These are phyloP conservation scores for Polysphondylium violaceum DNA, from an alignment of 78 protist species.

Conservation along the genomic window DNA sequence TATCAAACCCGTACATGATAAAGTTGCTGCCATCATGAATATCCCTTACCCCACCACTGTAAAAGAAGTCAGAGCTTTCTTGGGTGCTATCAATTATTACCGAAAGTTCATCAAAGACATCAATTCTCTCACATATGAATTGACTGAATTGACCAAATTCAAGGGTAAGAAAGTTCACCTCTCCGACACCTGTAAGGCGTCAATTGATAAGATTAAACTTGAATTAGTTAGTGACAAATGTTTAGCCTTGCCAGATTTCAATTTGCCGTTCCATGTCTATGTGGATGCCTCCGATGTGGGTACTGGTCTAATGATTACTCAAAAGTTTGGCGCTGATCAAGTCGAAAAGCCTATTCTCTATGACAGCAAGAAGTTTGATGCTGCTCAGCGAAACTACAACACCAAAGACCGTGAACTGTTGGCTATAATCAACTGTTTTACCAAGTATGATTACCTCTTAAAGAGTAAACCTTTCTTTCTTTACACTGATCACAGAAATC, in stretches of 20 bases:
- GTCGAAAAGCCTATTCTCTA: background rate
- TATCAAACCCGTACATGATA: background rate
- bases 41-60: background rate
- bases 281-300: slow-evolving; percentile 25
- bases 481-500: slow-evolving; percentile 8
- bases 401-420: background rate
- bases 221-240: too few relatives aligned
- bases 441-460: background rate
- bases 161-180: too few relatives aligned
- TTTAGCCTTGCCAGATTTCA: too few relatives aligned
- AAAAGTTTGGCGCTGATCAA: background rate
- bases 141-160: too few relatives aligned
- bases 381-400: background rate
- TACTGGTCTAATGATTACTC: slow-evolving; percentile 1
- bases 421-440: background rate
- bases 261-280: background rate
- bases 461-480: background rate
- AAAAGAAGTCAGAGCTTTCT: background rate
- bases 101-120: too few relatives aligned
- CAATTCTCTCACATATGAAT: too few relatives aligned
- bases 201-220: too few relatives aligned
- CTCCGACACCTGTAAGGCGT: too few relatives aligned
- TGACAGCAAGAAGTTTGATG: background rate
- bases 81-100: too few relatives aligned
- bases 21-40: background rate